These are phyloP conservation scores for Suhomyces xylopsoci DNA, from an alignment of 805 yeast genomes.

Conservation along the genomic window DNA sequence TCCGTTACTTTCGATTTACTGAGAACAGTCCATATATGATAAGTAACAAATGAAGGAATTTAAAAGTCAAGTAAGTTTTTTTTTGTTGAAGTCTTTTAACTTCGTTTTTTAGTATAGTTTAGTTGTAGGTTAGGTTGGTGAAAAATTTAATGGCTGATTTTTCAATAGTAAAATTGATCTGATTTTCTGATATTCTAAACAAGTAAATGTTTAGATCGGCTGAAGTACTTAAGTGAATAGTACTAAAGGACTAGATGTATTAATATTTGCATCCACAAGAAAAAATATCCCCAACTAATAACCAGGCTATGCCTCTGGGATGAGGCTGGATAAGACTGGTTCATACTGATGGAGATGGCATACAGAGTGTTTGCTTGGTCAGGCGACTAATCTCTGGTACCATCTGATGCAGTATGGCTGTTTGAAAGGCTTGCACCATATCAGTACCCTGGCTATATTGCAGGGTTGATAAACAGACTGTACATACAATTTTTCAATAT, in stretches of 20 bases:
- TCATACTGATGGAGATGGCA: neutral
- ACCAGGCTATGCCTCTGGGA: neutral
- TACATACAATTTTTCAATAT: neutral
- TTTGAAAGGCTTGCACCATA: neutral
- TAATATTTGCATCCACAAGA: neutral
- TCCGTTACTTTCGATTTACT: conserved; percentile 7
- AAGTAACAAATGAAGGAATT: neutral
- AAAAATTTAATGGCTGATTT: neutral
- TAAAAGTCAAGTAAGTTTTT: neutral
- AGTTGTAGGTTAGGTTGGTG: neutral
- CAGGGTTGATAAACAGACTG: conserved; percentile 1
- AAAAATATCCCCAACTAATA: neutral
- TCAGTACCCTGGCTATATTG: neutral
- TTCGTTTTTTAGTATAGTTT: neutral
- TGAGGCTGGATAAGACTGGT: neutral
- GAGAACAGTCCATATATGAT: conserved; percentile 5
- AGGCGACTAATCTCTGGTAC: neutral
- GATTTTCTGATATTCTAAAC: neutral
- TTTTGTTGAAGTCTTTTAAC: neutral
- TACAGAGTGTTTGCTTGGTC: neutral
- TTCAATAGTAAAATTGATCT: neutral
- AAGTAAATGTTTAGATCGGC: neutral
- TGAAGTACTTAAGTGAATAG: neutral
- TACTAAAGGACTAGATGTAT: neutral
- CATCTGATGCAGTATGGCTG: neutral